Percentiles rank a stretch among this genome's conserved stretches.
Conservation (phyloP, 768 basidiomycete species). For the Sistotremastrum suecicum region DNA sequence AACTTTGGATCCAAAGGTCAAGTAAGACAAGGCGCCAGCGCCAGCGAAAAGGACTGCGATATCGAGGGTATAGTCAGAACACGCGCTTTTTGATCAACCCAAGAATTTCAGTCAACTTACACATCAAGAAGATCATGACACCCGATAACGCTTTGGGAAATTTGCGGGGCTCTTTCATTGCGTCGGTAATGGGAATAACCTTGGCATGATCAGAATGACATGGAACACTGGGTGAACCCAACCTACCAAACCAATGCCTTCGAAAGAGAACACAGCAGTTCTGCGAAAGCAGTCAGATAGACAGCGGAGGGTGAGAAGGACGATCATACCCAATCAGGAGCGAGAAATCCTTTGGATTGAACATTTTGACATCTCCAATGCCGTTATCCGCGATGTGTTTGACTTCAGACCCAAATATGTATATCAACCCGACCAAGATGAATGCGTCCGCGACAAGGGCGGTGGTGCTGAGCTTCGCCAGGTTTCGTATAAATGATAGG, state of each 20-base stretch:
- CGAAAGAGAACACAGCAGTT: constrained; percentile 96
- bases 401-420: constrained; percentile 82
- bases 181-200: constrained; percentile 92
- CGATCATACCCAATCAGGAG: constrained; percentile 72
- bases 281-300: constrained; percentile 23
- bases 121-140: constrained; percentile 77
- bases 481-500: constrained; percentile 75
- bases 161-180: constrained; percentile 90
- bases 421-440: constrained; percentile 77
- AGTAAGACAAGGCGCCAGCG: constrained; percentile 74
- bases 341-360: constrained; percentile 84
- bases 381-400: constrained; percentile 52
- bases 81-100: not conserved
- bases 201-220: constrained; percentile 12
- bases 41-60: constrained; percentile 68
- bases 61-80: constrained; percentile 2
- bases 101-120: constrained; percentile 24
- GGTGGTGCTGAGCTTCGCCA: constrained; percentile 88
- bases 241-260: constrained; percentile 84
- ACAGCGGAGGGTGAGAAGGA: not conserved
- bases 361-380: constrained; percentile 65
- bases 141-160: constrained; percentile 80
- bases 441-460: constrained; percentile 91
- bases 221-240: not conserved
- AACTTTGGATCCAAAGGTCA: constrained; percentile 75